Evolutionary conservation across 352 stramenopile genomes (phyloP), one percentile per base, ranked within the genome.

Genomic region (Globisporangium yorkense): DNA sequence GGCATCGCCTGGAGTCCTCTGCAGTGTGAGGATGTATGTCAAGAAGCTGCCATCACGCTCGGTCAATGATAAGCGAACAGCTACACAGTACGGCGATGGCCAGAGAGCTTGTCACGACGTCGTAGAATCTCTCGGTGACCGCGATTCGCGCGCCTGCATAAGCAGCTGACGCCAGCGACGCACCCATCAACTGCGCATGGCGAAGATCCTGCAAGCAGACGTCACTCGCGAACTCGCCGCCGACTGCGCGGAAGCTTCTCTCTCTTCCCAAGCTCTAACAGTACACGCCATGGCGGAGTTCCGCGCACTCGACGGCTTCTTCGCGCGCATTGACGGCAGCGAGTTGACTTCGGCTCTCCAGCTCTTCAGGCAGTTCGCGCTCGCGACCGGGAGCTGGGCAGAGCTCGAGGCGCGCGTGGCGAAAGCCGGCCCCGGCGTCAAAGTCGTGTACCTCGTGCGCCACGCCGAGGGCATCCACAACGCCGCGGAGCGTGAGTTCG

Each of bases 391-490:
- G 16, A 67, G 60, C 24, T 81, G 69, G 71, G 49, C 31, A 5
- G 57, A 71, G 20, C 54, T 68, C 18, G 54, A 67, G 40, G 68
- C 63, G 16, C 39, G 49, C 5, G 45, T 48, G n/a, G 54, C 68
- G 12, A 41, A 35, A 20, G 46, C 70, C 7, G 51, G 24, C 8
- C 51, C 18, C 31, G 61, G 68, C 27, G 52, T 88, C 55, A 92
- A 89, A 65, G 79, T 87, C 54, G 60, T 90, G 20, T 91, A 90
- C 70, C 71, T 90, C n/a, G 70, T 92, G 54, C 78, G 83, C 24
- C 83, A 91, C 49, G 80, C 75, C 27, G 74, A 92, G 59, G 83
- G 80, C n/a, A 70, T 66, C 49, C 80, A 92, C 65, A 92, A 92
- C 57, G 75, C 71, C 5, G 76, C 77, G 7, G 74, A 90, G 61